These are phyloP conservation scores for Rhizopogon roseolus DNA, from an alignment of 768 basidiomycete species.

Conservation along the genomic window DNA sequence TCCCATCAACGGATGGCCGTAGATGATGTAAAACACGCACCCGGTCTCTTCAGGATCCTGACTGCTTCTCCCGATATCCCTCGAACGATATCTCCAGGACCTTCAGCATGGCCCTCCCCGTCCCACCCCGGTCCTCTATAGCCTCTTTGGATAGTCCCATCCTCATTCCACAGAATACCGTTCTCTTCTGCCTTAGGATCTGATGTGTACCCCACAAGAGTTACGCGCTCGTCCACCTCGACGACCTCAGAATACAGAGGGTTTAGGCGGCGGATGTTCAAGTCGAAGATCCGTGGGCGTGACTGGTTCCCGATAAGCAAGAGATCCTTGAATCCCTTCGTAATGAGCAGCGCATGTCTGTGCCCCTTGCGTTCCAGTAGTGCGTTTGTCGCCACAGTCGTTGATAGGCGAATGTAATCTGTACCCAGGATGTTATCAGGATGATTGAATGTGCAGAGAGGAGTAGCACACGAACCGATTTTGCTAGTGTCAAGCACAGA, in stretches of 20 bases:
- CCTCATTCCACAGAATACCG: conserved; percentile 69
- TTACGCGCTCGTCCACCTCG: conserved; percentile 86
- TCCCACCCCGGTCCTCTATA: conserved; percentile 82
- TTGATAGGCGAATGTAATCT: conserved; percentile 91
- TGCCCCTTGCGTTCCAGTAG: conserved; percentile 93
- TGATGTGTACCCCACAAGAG: conserved; percentile 87
- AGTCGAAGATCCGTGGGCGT: conserved; percentile 90
- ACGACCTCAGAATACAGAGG: conserved; percentile 70
- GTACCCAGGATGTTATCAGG: neutral
- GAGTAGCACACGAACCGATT: conserved; percentile 50
- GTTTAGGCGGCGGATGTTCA: conserved; percentile 76
- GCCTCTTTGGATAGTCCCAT: conserved; percentile 59
- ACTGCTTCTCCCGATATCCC: conserved; percentile 91
- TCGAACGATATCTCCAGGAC: conserved; percentile 72
- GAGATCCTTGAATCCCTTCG: conserved; percentile 87
- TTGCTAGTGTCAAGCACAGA: conserved; percentile 67
- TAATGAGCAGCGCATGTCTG: conserved; percentile 86
- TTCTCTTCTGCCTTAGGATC: conserved; percentile 80
- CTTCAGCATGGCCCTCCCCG: conserved; percentile 62
- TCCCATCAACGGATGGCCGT: conserved; percentile 1
- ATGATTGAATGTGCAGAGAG: neutral
- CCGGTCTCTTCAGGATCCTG: conserved; percentile 70
- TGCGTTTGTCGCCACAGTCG: conserved; percentile 95
- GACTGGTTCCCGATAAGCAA: conserved; percentile 93
- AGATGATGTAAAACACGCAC: conserved; percentile 28